Percentiles rank a stretch among this genome's conserved stretches.
phyloP scores from a whole-genome alignment of 2,329 filamentous ascomycete species.

The Colletotrichum kahawae region DNA sequence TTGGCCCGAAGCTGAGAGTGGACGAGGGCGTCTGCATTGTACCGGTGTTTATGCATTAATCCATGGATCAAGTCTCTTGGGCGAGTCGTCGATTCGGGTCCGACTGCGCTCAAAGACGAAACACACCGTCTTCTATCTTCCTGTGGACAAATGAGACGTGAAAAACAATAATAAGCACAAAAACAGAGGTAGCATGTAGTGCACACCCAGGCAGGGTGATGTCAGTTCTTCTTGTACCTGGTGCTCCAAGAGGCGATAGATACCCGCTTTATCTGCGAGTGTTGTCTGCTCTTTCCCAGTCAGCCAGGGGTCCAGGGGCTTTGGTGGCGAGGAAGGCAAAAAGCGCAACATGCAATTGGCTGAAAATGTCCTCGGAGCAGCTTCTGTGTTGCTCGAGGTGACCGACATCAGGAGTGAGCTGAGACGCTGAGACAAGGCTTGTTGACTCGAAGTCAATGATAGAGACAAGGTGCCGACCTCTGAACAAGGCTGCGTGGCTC shows the following conservation, averaged over 20 bases:
- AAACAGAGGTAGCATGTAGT: neutral
- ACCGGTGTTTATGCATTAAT: slow-evolving; percentile 8
- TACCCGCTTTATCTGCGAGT: slow-evolving; percentile 17
- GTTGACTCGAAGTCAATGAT: neutral
- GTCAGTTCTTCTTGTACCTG: neutral
- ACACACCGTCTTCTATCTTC: neutral
- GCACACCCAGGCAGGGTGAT: neutral
- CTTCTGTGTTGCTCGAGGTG: neutral
- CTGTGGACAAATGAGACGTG: neutral
- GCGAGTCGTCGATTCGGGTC: neutral
- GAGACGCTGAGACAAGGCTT: neutral
- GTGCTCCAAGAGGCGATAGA: neutral
- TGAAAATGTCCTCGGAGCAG: neutral
- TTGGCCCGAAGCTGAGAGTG: neutral
- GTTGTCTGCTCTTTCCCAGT: slow-evolving; percentile 4
- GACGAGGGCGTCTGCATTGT: neutral
- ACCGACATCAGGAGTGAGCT: neutral
- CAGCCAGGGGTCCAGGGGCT: slow-evolving; percentile 4
- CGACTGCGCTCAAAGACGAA: neutral
- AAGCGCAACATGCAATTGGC: neutral
- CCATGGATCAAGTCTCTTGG: neutral
- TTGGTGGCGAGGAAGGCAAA: neutral
- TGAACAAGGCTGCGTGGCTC: neutral
- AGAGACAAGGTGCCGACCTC: neutral
- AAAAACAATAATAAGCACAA: neutral